Evolutionary conservation across 257 asterid species (phyloP), one percentile per base, ranked within the genome.

Genomic region (Verbena officinalis): DNA sequence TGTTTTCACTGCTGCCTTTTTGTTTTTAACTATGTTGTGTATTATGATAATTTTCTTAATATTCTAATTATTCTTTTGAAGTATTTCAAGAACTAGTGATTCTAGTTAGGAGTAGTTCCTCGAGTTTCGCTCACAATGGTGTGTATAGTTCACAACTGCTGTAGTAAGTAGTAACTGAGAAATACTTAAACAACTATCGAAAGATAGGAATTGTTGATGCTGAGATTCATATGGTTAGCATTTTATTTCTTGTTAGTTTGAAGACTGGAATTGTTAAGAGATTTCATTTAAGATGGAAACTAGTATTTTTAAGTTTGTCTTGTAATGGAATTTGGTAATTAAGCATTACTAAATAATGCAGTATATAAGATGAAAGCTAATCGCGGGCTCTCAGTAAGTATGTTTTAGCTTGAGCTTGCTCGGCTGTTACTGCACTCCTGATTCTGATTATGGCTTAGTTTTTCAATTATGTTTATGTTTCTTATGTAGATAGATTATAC

Each of bases 201-300:
- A 58, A 4, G 34, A 38, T 58, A 36, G 19, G 52, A 36, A 5
- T 22, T 44, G 27, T 43, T 48, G 61, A 11, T 67, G 45, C 40
- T 49, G 60, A 33, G 59, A 15, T 55, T 66, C 58, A 8, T 54
- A 40, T 40, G 62, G 65, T 21, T 5, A 27, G 50, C 21, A 27
- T 52, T 64, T 39, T 69, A 15, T 52, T 13, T 3, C 71, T 63
- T 30, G 20, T 38, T 17, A 2, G 59, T 64, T 64, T 42, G 59
- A 53, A 59, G 20, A 24, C 33, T 20, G 9, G 14, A 40, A 49
- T 4, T 34, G 1, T 63, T 27, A 27, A 7, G 44, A 40, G 42
- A 31, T 33, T 68, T 61, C 48, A 39, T 39, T 53, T 33, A 27
- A 7, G 60, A 30, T 15, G 9, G 36, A 15, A 48, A 20, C 19